Conservation (phyloP, 371 early-diverging fungal genomes). For the Rhizomucor pusillus region DNA sequence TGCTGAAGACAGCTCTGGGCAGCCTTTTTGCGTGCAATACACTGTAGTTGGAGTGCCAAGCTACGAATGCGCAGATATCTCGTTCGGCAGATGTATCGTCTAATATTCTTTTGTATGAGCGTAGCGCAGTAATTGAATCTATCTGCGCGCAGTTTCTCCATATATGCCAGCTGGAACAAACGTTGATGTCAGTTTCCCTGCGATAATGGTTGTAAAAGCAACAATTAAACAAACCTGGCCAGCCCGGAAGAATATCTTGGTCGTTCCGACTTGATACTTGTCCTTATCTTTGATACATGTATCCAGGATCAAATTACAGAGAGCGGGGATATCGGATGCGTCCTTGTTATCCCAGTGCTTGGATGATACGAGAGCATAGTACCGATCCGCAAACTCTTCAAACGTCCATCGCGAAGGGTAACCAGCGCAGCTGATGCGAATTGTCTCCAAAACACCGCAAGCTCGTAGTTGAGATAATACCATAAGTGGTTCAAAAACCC, state of each 20-base stretch:
- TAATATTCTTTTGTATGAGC: slow-evolving; percentile 86
- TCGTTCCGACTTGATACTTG: slow-evolving; percentile 94
- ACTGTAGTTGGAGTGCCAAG: slow-evolving; percentile 64
- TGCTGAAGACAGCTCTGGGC: slow-evolving; percentile 55
- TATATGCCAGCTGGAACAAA: slow-evolving; percentile 64
- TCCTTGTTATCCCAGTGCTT: slow-evolving; percentile 58
- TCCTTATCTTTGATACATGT: slow-evolving; percentile 71
- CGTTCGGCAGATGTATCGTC: slow-evolving; percentile 70
- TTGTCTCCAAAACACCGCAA: slow-evolving; percentile 99
- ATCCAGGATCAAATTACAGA: slow-evolving; percentile 68
- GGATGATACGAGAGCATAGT: slow-evolving; percentile 80
- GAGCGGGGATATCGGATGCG: slow-evolving; percentile 42
- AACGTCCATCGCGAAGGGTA: slow-evolving; percentile 94
- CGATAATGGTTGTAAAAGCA: not conserved
- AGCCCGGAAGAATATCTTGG: slow-evolving; percentile 99
- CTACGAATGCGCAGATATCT: slow-evolving; percentile 62
- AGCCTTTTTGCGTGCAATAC: slow-evolving; percentile 58
- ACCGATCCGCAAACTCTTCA: slow-evolving; percentile 91
- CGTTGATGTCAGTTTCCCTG: not conserved
- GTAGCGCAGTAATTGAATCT: slow-evolving; percentile 78
- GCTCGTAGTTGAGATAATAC: slow-evolving; percentile 96
- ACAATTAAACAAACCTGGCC: slow-evolving; percentile 57
- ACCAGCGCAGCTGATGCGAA: slow-evolving; percentile 98
- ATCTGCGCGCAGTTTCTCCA: slow-evolving; percentile 89
- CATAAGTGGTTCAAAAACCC: slow-evolving; percentile 87